Evolutionary conservation across 371 early-diverging fungal species (phyloP), one percentile per base, ranked within the genome.

Genomic region (Mortierella sp.): DNA sequence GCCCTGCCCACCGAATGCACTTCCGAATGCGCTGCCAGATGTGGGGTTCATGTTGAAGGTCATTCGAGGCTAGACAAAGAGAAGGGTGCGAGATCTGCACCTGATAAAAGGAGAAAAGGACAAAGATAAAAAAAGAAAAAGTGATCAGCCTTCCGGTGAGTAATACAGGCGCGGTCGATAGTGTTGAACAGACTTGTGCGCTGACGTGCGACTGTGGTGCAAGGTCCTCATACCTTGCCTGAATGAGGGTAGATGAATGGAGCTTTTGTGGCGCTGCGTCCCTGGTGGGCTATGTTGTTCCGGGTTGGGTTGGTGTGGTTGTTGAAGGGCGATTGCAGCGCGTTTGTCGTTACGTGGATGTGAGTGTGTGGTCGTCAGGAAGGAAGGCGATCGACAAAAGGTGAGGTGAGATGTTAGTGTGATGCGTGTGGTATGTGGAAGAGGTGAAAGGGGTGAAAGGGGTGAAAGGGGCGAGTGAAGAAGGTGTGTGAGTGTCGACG

Each of bases 1-100:
- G 14, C 72, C 72, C 5, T 46, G 49, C 21, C 44, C 51, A 4
- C 48, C 72, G 32, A 46, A 46, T 68, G 68, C 68, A 68, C 68
- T 68, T 38, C 41, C 68, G 68, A 68, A 68, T 72, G 72, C 51
- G 35, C 35, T 48, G 35, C 49, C n/a, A 21, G 72, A 49, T 21
- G 51, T 49, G 8, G 72, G 72, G 48, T 72, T 72, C 72, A 51
- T 72, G 72, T 72, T 51, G 49, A 72, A 49, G 75, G 48, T 75
- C 75, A 75, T 75, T 41, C 68, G 43, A 68, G 68, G 38, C 68
- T 68, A 68, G 38, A 21, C 21, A 68, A 21, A 68, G 24, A 10
- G 18, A 63, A 56, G 21, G n/a, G 58, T 35, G 35, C 63, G 63
- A 60, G 63, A 60, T 60, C 63, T 60, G 63, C 32, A 41, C 68